Base-by-base conservation (phyloP, 306 rosid species). In the Gastrolobium bilobum region DNA sequence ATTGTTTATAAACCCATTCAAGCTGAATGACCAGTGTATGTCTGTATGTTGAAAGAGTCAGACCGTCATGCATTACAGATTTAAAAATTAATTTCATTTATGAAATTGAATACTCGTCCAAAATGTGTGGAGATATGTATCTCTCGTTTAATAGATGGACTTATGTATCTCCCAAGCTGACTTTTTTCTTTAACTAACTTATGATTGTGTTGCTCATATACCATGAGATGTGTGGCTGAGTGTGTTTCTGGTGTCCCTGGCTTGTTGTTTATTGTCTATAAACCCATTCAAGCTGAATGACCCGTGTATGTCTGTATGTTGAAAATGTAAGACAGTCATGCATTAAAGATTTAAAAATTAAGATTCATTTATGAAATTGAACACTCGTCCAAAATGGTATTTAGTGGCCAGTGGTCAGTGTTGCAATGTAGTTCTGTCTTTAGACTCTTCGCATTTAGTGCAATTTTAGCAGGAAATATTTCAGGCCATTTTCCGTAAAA, bases 41-140 rank as follows among this genome's bases (percentile, higher is more conserved):
- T 56, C 15, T 61, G 14, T 67, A 2, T 62, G 50, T 70, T 70
- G 64, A 44, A 59, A 13, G 47, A 60, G 60, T 48, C 48, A 70
- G 64, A 37, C 1, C 2, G 39, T 13, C 29, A 37, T 75, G 35
- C 47, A 9, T n/a, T 33, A 59, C 20, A 35, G 26, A 63, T n/a
- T 47, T 60, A 52, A 73, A 47, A 8, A 15, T 26, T 15, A 10
- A 14, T 47, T 47, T 63, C 39, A 62, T 10, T 44, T 43, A 29
- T 58, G 37, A 58, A 73, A 30, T 72, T 39, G 66, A 72, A 54
- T 6, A 6, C 30, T 26, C 33, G 35, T 20, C 33, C 10, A 48
- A 26, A 20, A 7, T 0, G 7, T 20, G 26, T 20, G 26, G 26
- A 20, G 0, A 20, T 20, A 20, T 20, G 26, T 20, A 20, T 20